These are phyloP conservation scores for Gnomoniopsis sp. DNA, from an alignment of 2,329 filamentous ascomycete species.

Conservation along the genomic window DNA sequence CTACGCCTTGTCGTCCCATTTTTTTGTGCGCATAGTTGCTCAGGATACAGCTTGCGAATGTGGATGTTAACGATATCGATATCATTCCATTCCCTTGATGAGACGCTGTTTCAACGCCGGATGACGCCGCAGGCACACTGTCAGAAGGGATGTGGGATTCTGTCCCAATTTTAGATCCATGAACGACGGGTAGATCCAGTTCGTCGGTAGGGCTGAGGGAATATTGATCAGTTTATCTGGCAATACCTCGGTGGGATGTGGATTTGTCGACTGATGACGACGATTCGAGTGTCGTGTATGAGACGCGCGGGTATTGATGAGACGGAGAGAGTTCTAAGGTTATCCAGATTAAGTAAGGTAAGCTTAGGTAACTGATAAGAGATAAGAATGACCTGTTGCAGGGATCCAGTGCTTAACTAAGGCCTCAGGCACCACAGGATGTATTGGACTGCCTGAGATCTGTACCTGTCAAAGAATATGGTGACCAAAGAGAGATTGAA, in stretches of 20 bases:
- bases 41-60: too few relatives aligned
- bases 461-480: too few relatives aligned
- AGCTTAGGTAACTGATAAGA: background rate
- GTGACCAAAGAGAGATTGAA: too few relatives aligned
- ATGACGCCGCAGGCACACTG: background rate
- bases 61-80: too few relatives aligned
- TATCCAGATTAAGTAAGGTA: background rate
- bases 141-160: too few relatives aligned
- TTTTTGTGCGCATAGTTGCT: too few relatives aligned
- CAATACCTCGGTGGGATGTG: too few relatives aligned
- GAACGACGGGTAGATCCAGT: background rate
- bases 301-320: background rate
- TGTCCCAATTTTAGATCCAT: background rate
- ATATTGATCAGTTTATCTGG: too few relatives aligned
- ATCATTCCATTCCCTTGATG: background rate
- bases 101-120: constrained; percentile 12
- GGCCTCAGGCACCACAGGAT: too few relatives aligned
- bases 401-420: too few relatives aligned
- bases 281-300: background rate
- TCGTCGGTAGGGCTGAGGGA: background rate
- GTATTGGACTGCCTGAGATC: too few relatives aligned
- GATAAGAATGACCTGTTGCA: too few relatives aligned
- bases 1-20: background rate
- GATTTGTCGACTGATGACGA: background rate
- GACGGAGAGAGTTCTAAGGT: background rate